Percentiles rank a stretch among this genome's conserved stretches.
These are phyloP conservation scores for Cercophora sp. DNA, from an alignment of 495 filamentous ascomycete genomes.

Conservation along the genomic window DNA sequence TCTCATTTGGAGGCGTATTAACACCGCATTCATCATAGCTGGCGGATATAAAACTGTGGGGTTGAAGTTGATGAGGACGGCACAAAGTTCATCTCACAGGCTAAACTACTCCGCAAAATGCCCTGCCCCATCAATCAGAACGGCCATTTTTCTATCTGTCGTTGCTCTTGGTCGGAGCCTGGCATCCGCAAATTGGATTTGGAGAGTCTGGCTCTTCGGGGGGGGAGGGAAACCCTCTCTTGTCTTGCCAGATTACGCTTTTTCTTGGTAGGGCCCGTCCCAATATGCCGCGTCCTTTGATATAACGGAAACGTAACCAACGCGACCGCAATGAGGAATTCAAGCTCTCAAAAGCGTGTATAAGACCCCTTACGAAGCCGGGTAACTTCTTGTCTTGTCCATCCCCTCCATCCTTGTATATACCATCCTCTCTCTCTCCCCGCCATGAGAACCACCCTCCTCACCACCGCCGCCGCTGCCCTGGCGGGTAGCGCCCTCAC, in stretches of 20 bases:
- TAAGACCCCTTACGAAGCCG: not conserved
- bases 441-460: conserved; percentile 25
- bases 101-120: conserved; percentile 15
- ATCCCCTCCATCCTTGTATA: not conserved
- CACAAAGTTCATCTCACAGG: conserved; percentile 5
- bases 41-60: too few species aligned
- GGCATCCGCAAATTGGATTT: conserved; percentile 22
- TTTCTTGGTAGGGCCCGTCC: too few species aligned
- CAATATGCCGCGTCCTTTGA: too few species aligned
- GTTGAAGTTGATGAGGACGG: not conserved
- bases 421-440: not conserved
- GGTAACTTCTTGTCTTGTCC: not conserved
- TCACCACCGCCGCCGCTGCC: too few species aligned
- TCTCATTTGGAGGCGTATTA: not conserved
- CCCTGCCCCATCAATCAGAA: conserved; percentile 9
- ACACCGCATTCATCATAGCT: too few species aligned
- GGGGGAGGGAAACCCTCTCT: too few species aligned
- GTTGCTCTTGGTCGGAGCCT: conserved; percentile 17
- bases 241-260: too few species aligned
- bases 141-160: not conserved
- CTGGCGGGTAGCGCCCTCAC: too few species aligned
- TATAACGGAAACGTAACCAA: too few species aligned
- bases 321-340: too few species aligned
- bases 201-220: too few species aligned
- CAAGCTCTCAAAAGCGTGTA: too few species aligned